Conservation (phyloP, 108 stramenopile genomes). For the Epithemia pelagica region DNA sequence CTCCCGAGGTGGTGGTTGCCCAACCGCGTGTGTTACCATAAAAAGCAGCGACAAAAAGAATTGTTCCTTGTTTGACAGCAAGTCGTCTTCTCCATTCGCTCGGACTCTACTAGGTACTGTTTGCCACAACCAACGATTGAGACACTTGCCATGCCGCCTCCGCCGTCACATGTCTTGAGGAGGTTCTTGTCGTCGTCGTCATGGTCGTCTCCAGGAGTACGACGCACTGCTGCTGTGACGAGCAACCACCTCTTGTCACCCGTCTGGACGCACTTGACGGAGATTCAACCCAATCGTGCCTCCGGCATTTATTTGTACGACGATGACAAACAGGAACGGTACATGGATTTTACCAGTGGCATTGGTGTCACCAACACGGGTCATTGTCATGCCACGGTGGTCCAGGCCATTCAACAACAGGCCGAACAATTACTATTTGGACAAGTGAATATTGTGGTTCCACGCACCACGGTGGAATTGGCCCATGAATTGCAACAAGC, state of each 20-base stretch:
- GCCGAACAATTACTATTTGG: slow-evolving; percentile 38
- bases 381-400: slow-evolving; percentile 60
- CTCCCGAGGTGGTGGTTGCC: too few relatives aligned
- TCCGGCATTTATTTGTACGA: slow-evolving; percentile 13
- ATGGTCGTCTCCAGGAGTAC: too few relatives aligned
- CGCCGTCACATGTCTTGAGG: too few relatives aligned
- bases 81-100: too few relatives aligned
- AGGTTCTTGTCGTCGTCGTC: too few relatives aligned
- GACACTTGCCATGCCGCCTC: too few relatives aligned
- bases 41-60: too few relatives aligned
- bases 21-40: too few relatives aligned
- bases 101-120: too few relatives aligned
- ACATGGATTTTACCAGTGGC: slow-evolving; percentile 61
- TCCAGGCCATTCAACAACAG: slow-evolving; percentile 59
- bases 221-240: too few relatives aligned
- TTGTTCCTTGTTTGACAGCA: too few relatives aligned
- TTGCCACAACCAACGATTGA: too few relatives aligned
- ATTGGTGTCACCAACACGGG: slow-evolving; percentile 70
- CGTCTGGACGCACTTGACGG: slow-evolving; percentile 13
- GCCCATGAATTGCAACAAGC: slow-evolving; percentile 27
- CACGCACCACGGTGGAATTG: slow-evolving; percentile 55
- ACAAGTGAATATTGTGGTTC: slow-evolving; percentile 37
- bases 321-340: background rate
- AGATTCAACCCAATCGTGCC: slow-evolving; percentile 6
- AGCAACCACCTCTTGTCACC: slow-evolving; percentile 7